Base-by-base conservation (phyloP, 169 alveolate genomes). In the Babesia sp. region DNA sequence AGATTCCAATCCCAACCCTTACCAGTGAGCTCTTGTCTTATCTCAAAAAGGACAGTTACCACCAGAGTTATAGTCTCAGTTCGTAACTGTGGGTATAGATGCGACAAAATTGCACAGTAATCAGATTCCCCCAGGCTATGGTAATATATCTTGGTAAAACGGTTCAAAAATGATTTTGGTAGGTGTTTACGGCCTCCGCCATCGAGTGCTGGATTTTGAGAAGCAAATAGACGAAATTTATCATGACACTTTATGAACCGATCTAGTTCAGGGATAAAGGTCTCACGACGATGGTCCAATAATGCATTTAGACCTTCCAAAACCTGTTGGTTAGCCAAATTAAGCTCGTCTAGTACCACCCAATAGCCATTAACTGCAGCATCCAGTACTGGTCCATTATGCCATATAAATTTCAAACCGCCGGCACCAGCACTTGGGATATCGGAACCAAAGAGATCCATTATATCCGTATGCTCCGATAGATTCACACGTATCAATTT, bases 221-320 rank as follows among this genome's bases (percentile, higher is more conserved):
- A 92, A 11, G 99, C 99, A 83, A 98, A 98, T 33, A 98, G 91
- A 60, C 98, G 93, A 91, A 98, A 98, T 39, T 95, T 93, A 26
- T 95, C 93, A 70, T 97, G 98, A 5, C 98, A 94, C 51, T 87
- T 82, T 22, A 98, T 94, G 33, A 92, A 94, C 59, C 92, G 91
- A 56, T 97, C 97, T 60, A 95, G 81, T 89, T 96, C 99, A 0
- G 99, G 99, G 29, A 98, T 95, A 79, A 91, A 98, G 41, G 97
- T 93, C 58, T 96, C 95, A 66, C 97, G 93, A 66, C 99, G 93
- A 71, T 97, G 99, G 87, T 98, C 99, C 78, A 98, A 88, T 41
- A 98, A 87, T 8, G 99, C 96, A 85, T 98, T 98, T 50, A 98
- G 87, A 99, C 99, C 87, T 89, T 98, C 99, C 55, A 98, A 83